Percentiles rank a stretch among this genome's conserved stretches.
Evolutionary conservation across 768 basidiomycete species (phyloP).

Genomic region (Hysterangium stoloniferum): DNA sequence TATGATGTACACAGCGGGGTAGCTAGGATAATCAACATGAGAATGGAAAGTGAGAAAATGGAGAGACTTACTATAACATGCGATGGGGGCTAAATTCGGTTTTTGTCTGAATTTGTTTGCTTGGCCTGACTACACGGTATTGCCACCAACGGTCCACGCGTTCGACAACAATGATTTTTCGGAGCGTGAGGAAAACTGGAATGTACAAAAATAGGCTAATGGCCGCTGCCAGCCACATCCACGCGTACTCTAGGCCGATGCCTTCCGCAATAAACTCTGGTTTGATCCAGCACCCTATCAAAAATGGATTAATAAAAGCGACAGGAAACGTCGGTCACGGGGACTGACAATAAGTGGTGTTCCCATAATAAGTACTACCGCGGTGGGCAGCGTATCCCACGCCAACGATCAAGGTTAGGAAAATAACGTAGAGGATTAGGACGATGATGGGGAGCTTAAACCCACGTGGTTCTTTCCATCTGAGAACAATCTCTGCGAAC

Average conservation of each 20-base stretch:
- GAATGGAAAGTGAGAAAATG: slow-evolving; percentile 3
- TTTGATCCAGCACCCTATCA: slow-evolving; percentile 48
- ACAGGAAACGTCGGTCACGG: slow-evolving; percentile 20
- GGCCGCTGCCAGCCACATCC: slow-evolving; percentile 42
- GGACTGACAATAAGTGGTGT: slow-evolving; percentile 27
- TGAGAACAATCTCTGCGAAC: slow-evolving; percentile 31
- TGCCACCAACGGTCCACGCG: slow-evolving; percentile 16
- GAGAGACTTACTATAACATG: slow-evolving; percentile 39
- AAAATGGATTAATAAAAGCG: background rate
- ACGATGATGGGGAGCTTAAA: slow-evolving; percentile 27
- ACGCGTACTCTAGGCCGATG: slow-evolving; percentile 43
- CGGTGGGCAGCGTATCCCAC: slow-evolving; percentile 30
- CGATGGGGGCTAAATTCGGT: slow-evolving; percentile 28
- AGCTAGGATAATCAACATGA: slow-evolving; percentile 26
- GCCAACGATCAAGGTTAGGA: slow-evolving; percentile 32
- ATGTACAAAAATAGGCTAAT: slow-evolving; percentile 37
- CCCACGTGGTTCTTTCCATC: slow-evolving; percentile 22
- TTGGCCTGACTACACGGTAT: slow-evolving; percentile 2
- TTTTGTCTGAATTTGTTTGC: no score
- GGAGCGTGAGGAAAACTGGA: slow-evolving; percentile 36
- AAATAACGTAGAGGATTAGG: slow-evolving; percentile 30
- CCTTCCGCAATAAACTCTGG: slow-evolving; percentile 27
- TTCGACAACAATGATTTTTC: slow-evolving; percentile 29
- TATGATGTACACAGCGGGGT: slow-evolving; percentile 37
- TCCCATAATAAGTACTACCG: slow-evolving; percentile 34